phyloP scores from a whole-genome alignment of 257 asterid species.

The Nyctanthes arbortristis region DNA sequence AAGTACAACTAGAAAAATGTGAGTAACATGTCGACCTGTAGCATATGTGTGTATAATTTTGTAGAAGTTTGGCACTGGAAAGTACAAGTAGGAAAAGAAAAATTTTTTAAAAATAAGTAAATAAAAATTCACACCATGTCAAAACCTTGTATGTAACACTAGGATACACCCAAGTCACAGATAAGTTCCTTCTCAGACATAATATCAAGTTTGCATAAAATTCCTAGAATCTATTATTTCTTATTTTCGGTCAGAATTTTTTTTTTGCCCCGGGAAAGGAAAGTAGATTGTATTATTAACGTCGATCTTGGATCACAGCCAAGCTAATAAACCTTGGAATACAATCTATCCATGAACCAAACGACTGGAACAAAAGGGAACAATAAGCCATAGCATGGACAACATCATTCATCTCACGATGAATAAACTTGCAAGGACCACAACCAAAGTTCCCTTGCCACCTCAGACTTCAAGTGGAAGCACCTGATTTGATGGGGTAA shows the following conservation, averaged over 20 bases:
- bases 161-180: background rate
- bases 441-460: too few relatives aligned
- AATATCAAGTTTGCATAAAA: background rate
- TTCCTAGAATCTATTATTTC: background rate
- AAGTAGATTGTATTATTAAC: conserved; percentile 8
- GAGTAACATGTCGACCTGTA: conserved; percentile 21
- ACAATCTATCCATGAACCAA: too few relatives aligned
- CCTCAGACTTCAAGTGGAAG: too few relatives aligned
- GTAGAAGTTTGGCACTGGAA: background rate
- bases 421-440: too few relatives aligned
- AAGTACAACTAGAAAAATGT: background rate
- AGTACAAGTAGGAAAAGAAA: background rate
- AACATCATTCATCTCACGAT: too few relatives aligned
- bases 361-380: too few relatives aligned
- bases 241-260: background rate
- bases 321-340: too few relatives aligned
- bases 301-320: too few relatives aligned
- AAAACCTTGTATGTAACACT: background rate
- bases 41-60: background rate
- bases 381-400: too few relatives aligned
- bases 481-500: too few relatives aligned
- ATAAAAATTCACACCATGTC: background rate
- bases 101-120: too few relatives aligned
- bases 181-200: background rate
- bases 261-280: conserved; percentile 14